phyloP scores from a whole-genome alignment of 2,329 filamentous ascomycete species.

The Passalora sequoiae region DNA sequence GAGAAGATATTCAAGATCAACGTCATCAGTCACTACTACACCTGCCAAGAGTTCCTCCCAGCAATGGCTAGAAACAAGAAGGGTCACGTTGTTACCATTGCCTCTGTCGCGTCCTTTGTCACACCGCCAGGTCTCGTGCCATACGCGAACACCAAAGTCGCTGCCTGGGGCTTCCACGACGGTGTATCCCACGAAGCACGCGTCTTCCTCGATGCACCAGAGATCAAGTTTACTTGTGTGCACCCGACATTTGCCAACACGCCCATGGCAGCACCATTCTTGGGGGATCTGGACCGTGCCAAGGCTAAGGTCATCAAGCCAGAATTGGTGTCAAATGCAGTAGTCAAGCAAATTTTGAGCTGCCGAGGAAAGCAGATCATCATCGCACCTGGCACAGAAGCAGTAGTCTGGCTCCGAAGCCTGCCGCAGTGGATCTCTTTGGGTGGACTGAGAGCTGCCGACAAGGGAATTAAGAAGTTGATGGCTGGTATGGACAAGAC shows the following conservation, averaged over 20 bases:
- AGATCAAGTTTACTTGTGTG: constrained; percentile 41
- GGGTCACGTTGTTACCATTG: constrained; percentile 54
- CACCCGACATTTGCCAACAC: constrained; percentile 42
- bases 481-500: neutral
- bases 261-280: constrained; percentile 35
- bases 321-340: constrained; percentile 38
- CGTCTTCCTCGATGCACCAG: constrained; percentile 39
- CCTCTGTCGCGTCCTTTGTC: constrained; percentile 50
- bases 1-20: constrained; percentile 51
- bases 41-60: constrained; percentile 49
- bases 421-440: constrained; percentile 8
- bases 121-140: constrained; percentile 42
- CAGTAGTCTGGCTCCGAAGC: constrained; percentile 5
- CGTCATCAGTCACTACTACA: constrained; percentile 48
- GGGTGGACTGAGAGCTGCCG: constrained; percentile 1
- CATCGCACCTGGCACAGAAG: constrained; percentile 26
- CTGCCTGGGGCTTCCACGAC: constrained; percentile 52
- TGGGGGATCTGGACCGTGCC: constrained; percentile 30
- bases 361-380: constrained; percentile 40
- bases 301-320: constrained; percentile 36
- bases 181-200: constrained; percentile 40
- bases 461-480: constrained; percentile 4
- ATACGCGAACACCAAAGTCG: constrained; percentile 50
- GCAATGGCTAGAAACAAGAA: constrained; percentile 48
- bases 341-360: constrained; percentile 42